Evolutionary conservation across 495 filamentous ascomycete genomes (phyloP), one percentile per base, ranked within the genome.

Genomic region (Cryomyces minteri): DNA sequence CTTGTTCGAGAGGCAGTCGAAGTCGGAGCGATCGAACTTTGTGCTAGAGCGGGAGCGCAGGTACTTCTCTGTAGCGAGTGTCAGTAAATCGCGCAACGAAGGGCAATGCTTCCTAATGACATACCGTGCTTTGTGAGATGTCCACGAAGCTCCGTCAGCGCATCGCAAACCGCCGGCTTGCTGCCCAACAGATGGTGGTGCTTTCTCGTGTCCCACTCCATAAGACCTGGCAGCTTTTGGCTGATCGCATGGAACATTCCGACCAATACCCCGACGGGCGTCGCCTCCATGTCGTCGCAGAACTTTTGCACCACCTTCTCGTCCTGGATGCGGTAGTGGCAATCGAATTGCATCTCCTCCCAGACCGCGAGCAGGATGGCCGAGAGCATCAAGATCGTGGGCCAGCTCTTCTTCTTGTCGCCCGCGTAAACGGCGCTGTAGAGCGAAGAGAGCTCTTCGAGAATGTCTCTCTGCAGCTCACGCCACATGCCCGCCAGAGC

Each of bases 301-400:
- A 94, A 94, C 63, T 90, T 92, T 48, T 84, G 73, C 29, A 92
- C 85, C 5, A 80, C 80, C 39, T 73, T 68, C 30, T 78, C 70
- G 60, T 94, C 86, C 9, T 81, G 84, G 7, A 86, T 77, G 39
- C 85, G 81, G 68, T 94, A 94, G 59, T 90, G 82, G 69, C 80
- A 86, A 61, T 94, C 87, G 60, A 94, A 94, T 60, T 94, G 87
- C 75, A 94, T 94, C 67, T 92, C 80, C 61, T 94, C 87, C 87
- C 87, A 94, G 6, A 94, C 84, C 31, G 82, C 84, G 43, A 94
- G 68, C 8, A 94, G 72, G 48, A 94, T 85, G 5, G 82, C 84
- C 30, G 85, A 86, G 34, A 93, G 71, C 68, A 94, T 85, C 70
- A 94, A 94, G 59, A 94, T 94, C 6, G 86, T 94, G 5, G 87